Percentiles rank a stretch among this genome's conserved stretches.
Conservation (phyloP, 148 eudicot genomes). For the Vaccinium macrocarpon region DNA sequence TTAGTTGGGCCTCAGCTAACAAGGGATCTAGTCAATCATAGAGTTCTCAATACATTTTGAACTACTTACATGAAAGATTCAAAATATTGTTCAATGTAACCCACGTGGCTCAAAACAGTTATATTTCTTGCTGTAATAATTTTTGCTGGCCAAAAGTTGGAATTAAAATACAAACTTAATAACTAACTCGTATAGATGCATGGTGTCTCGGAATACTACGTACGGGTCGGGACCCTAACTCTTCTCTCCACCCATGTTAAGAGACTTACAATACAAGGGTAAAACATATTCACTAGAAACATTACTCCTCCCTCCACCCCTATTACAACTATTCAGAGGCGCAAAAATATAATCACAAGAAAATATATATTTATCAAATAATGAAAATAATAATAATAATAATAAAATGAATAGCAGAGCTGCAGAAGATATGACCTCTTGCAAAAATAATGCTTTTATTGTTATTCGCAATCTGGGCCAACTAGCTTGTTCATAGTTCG, state of each 20-base stretch:
- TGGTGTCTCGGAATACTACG: neutral
- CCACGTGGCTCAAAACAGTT: neutral
- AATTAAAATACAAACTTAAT: neutral
- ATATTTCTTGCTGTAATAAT: neutral
- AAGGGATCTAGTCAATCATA: neutral
- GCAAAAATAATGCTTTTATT: neutral
- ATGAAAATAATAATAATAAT: neutral
- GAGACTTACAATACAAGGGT: neutral
- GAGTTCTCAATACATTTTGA: neutral
- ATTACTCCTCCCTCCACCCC: neutral
- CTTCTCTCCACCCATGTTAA: neutral
- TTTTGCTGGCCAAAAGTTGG: too few species aligned
- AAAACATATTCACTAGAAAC: neutral
- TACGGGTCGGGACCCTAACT: neutral
- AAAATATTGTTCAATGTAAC: neutral
- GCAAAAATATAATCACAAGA: neutral
- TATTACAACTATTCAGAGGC: neutral
- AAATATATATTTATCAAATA: neutral
- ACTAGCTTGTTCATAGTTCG: too few species aligned
- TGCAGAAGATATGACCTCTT: neutral
- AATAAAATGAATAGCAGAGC: neutral
- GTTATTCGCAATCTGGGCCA: neutral
- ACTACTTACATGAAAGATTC: neutral
- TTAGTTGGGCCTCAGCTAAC: neutral
- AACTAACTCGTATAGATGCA: neutral